Base-by-base conservation (phyloP, 2,329 filamentous ascomycete species). In the Cytospora schulzeri region DNA sequence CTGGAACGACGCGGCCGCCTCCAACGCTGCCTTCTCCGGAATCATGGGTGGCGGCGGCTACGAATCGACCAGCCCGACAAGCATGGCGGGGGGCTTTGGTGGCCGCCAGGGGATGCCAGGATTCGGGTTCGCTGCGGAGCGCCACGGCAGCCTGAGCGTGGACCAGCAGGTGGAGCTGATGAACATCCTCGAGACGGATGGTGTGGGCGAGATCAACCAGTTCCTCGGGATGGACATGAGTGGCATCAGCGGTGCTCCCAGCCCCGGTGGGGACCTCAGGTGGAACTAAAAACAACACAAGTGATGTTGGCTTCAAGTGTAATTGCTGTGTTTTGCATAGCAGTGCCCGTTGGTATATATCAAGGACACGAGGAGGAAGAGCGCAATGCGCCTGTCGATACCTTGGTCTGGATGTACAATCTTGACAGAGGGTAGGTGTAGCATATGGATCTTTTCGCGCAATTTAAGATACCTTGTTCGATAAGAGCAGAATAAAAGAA, bases 81-180 rank as follows among this genome's bases (percentile, higher is more conserved):
- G 63, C 28, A 56, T 63, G 38, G 69, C 68, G 48, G 68, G 65
- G 29, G 69, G 70, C n/a, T 65, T 72, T 28, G 66, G 65, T 19
- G 66, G 68, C 29, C 67, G 70, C 38, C 65, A 68, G 17, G 69
- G 66, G 19, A 67, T 67, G 56, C 66, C 59, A 64, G 26, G 62
- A 41, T 68, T 69, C 14, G 73, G 70, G 19, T 78, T 75, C 66
- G 72, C 75, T 3, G 75, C 78, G 29, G 84, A 85, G 73, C 84
- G 82, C 65, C 87, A 86, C 71, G 92, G 88, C 68, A 91, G 83
- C 65, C 79, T 96, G 35, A 93, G 88, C 65, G 89, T 93, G 68
- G 86, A 92, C 71, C 91, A 96, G 76, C 92, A 95, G 76, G 78
- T 89, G 68, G 91, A 96, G 78, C 80, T 96, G 45, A 92, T 96